A percentile compares a stretch with the other conserved stretches of the same genome.
Conservation (phyloP, 768 basidiomycete species). For the Boletus patriciae region DNA sequence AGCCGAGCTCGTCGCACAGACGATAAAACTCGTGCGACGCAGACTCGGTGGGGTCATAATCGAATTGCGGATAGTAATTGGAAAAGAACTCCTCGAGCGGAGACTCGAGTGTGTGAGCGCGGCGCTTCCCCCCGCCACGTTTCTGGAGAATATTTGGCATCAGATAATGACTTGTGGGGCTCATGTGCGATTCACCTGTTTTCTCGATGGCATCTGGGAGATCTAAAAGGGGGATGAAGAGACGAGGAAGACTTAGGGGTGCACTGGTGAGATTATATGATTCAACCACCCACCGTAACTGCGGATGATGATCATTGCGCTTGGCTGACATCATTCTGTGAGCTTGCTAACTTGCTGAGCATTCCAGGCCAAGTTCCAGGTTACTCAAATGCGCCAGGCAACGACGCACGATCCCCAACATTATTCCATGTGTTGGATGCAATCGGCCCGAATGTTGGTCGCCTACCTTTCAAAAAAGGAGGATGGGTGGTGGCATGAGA, state of each 20-base stretch:
- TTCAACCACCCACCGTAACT: neutral
- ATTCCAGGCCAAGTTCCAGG: no score
- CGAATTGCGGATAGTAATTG: neutral
- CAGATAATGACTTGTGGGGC: neutral
- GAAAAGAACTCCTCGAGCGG: slow-evolving; percentile 7
- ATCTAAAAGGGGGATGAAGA: neutral
- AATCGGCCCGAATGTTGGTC: neutral
- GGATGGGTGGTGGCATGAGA: neutral
- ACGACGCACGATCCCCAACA: no score
- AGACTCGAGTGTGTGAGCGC: accelerated
- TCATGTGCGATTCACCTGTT: neutral
- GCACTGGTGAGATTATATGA: neutral
- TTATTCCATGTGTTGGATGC: no score
- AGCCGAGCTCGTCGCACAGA: slow-evolving; percentile 11
- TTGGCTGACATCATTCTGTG: slow-evolving; percentile 5
- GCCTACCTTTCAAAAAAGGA: no score
- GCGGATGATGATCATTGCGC: neutral
- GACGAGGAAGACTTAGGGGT: neutral
- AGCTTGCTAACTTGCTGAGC: neutral
- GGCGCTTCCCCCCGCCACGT: neutral
- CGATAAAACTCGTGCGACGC: slow-evolving; percentile 20
- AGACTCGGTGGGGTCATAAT: slow-evolving; percentile 7
- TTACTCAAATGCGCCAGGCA: neutral
- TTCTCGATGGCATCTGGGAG: slow-evolving; percentile 1
- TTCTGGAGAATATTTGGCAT: neutral